Evolutionary conservation across 805 yeast genomes (phyloP).

Genomic region (Zygosaccharomyces rouxii): DNA sequence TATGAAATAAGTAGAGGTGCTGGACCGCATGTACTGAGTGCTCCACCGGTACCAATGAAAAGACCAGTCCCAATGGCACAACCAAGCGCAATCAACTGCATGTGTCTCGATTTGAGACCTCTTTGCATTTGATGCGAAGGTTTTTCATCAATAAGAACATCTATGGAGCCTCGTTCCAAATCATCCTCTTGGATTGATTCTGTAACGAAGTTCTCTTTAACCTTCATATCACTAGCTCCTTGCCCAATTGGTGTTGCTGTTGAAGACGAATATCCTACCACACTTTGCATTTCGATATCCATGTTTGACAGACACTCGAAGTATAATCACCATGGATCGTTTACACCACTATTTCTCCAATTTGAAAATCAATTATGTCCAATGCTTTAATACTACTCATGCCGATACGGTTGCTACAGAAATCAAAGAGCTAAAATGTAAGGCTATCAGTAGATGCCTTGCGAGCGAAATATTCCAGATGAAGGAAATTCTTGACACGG

Average conservation of each 20-base stretch:
- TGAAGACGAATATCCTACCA: neutral
- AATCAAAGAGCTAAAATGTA: too few species aligned
- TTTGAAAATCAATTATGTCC: neutral
- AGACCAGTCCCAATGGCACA: slow-evolving; percentile 67
- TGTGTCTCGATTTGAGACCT: slow-evolving; percentile 16
- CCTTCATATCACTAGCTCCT: neutral
- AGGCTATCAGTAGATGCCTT: too few species aligned
- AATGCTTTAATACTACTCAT: too few species aligned
- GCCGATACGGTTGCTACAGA: too few species aligned
- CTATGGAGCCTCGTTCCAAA: slow-evolving; percentile 35
- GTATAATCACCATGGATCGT: neutral
- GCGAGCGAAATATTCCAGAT: too few species aligned
- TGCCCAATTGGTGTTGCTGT: neutral
- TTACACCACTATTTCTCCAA: neutral
- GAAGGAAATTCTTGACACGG: too few species aligned
- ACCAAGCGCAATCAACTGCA: slow-evolving; percentile 4
- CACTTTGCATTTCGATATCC: too few species aligned
- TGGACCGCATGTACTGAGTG: slow-evolving; percentile 62
- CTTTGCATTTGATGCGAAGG: neutral
- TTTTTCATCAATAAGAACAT: slow-evolving; percentile 28
- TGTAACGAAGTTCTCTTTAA: neutral
- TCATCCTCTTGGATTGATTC: neutral
- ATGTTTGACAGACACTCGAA: neutral
- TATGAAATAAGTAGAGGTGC: slow-evolving; percentile 58
- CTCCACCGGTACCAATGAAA: slow-evolving; percentile 64